These are phyloP conservation scores for Neopestalotiopsis clavispora DNA, from an alignment of 2,329 filamentous ascomycete genomes.

Conservation along the genomic window DNA sequence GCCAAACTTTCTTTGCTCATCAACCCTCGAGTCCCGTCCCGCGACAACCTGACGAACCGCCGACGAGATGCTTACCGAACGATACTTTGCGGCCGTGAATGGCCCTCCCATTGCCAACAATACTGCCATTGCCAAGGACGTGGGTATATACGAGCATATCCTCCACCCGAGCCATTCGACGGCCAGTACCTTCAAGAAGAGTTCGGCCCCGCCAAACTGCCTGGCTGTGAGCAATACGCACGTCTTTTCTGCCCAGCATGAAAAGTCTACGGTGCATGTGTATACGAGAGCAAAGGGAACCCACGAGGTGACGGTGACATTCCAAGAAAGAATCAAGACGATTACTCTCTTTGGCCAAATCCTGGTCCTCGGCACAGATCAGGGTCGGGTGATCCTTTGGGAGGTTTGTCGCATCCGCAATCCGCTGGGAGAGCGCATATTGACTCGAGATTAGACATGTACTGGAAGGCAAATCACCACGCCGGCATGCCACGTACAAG, in stretches of 20 bases:
- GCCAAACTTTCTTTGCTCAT: neutral
- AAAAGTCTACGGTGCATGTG: constrained; percentile 91
- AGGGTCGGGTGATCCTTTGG: constrained; percentile 88
- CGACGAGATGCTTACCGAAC: constrained; percentile 59
- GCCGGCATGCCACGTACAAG: constrained; percentile 78
- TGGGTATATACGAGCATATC: constrained; percentile 85
- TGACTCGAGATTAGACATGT: constrained; percentile 56
- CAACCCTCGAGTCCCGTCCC: neutral
- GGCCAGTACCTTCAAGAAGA: constrained; percentile 87
- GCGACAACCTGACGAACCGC: neutral
- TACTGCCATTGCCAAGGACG: constrained; percentile 73
- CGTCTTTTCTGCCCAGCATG: constrained; percentile 88
- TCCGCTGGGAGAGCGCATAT: neutral
- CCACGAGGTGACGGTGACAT: constrained; percentile 87
- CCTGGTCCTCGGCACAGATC: constrained; percentile 79
- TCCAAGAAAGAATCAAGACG: constrained; percentile 84
- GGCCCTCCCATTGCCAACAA: constrained; percentile 64
- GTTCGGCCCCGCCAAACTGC: constrained; percentile 77
- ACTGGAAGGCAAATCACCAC: constrained; percentile 80
- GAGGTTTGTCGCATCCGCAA: constrained; percentile 64
- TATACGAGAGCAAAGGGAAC: constrained; percentile 84
- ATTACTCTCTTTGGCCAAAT: constrained; percentile 75
- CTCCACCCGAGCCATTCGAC: constrained; percentile 79
- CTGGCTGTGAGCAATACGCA: constrained; percentile 82
- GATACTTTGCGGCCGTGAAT: constrained; percentile 63